Evolutionary conservation across 2,329 filamentous ascomycete genomes (phyloP).

Genomic region (Paecilomyces formosus): DNA sequence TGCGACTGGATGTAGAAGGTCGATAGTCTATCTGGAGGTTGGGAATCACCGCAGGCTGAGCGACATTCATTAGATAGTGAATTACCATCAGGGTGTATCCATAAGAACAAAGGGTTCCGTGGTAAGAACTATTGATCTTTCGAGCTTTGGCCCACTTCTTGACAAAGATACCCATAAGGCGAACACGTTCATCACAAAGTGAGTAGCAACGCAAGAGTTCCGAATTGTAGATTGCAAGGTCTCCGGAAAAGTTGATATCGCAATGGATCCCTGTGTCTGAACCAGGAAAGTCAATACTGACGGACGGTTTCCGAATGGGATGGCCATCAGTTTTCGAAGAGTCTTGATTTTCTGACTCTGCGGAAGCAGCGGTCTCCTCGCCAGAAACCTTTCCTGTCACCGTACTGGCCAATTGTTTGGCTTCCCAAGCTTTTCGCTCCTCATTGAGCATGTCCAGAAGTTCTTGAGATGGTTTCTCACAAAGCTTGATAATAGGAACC

Average conservation of each 20-base stretch:
- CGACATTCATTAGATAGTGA: slow-evolving; percentile 81
- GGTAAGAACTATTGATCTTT: slow-evolving; percentile 79
- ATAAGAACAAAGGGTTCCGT: slow-evolving; percentile 80
- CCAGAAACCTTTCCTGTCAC: not conserved
- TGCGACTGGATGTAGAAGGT: slow-evolving; percentile 29
- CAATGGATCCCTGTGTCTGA: slow-evolving; percentile 73
- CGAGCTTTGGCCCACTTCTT: slow-evolving; percentile 86
- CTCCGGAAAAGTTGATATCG: slow-evolving; percentile 81
- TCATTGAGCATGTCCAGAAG: slow-evolving; percentile 55
- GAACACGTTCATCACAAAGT: slow-evolving; percentile 67
- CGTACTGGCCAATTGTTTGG: slow-evolving; percentile 33
- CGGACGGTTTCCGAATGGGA: slow-evolving; percentile 4
- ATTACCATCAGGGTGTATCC: slow-evolving; percentile 89
- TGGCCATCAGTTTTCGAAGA: not conserved
- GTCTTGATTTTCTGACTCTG: not conserved
- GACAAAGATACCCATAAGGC: slow-evolving; percentile 72
- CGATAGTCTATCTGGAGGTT: slow-evolving; percentile 54
- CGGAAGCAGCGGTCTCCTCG: slow-evolving; percentile 20
- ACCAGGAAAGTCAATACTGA: slow-evolving; percentile 70
- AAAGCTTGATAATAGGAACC: slow-evolving; percentile 83
- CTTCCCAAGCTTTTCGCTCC: slow-evolving; percentile 41
- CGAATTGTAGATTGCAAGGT: slow-evolving; percentile 78
- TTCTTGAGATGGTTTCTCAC: slow-evolving; percentile 58
- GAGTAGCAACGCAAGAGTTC: slow-evolving; percentile 76
- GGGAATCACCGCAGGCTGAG: slow-evolving; percentile 70